Conservation (phyloP, 257 asterid species). For the Gentiana straminea region DNA sequence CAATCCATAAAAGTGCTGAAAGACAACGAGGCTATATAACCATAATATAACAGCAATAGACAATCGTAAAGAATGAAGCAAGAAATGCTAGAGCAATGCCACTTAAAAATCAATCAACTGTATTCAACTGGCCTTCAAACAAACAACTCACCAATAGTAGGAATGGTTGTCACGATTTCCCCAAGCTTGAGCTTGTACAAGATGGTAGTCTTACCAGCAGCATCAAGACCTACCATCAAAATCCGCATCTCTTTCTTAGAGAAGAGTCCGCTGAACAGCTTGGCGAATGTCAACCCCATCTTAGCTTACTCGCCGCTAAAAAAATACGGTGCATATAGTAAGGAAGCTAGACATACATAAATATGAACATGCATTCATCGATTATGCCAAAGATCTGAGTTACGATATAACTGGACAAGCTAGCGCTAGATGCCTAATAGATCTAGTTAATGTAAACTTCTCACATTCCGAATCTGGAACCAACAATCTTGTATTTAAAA, state of each 20-base stretch:
- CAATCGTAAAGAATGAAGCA: neutral
- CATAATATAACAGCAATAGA: neutral
- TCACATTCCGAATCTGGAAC: neutral
- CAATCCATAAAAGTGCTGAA: no score
- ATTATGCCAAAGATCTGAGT: neutral
- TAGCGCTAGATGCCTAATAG: neutral
- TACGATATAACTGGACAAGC: no score
- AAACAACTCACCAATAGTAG: constrained; percentile 25
- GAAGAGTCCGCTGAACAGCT: constrained; percentile 30
- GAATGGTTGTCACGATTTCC: constrained; percentile 34
- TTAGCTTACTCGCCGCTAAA: constrained; percentile 13
- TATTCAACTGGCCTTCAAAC: neutral
- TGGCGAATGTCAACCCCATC: constrained; percentile 35
- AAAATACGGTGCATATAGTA: neutral
- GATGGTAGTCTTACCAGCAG: constrained; percentile 36
- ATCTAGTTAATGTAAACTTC: neutral
- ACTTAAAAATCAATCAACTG: neutral
- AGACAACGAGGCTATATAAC: no score
- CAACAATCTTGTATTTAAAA: neutral
- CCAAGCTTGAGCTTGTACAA: constrained; percentile 36
- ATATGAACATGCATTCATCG: neutral
- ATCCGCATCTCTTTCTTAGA: constrained; percentile 36
- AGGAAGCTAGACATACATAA: neutral
- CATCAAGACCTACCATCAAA: constrained; percentile 36
- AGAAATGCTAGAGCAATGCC: neutral